Evolutionary conservation across 2,329 filamentous ascomycete species (phyloP).

Genomic region (Neophaeococcomyces mojaviensis): DNA sequence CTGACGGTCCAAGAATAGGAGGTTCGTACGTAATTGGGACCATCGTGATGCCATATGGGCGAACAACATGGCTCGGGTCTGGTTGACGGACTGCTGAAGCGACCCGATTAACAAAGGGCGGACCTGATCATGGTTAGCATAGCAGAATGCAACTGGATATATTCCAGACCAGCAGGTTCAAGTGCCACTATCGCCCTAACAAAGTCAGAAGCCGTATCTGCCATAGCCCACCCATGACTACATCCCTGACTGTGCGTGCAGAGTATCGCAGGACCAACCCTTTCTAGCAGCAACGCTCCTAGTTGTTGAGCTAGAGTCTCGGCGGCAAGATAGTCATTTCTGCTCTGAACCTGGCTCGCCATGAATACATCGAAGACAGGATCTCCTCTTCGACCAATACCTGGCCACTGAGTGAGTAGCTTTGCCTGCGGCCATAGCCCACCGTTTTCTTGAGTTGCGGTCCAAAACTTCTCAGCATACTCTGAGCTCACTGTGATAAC

Average conservation of each 20-base stretch:
- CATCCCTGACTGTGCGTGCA: constrained; percentile 47
- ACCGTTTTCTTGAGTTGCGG: constrained; percentile 28
- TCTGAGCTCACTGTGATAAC: constrained; percentile 22
- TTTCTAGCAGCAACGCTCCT: constrained; percentile 37
- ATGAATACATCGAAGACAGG: constrained; percentile 44
- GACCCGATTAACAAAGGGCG: constrained; percentile 2
- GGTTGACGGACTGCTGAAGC: neutral
- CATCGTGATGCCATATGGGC: constrained; percentile 42
- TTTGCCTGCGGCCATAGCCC: constrained; percentile 36
- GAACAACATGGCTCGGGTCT: neutral
- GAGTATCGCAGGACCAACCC: constrained; percentile 36
- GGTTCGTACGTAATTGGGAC: constrained; percentile 45
- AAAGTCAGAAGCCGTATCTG: constrained; percentile 42
- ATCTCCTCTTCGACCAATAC: constrained; percentile 33
- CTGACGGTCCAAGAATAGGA: constrained; percentile 31
- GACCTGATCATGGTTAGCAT: constrained; percentile 24
- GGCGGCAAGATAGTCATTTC: constrained; percentile 24
- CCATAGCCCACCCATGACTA: constrained; percentile 40
- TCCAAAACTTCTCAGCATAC: constrained; percentile 26
- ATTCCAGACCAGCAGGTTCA: constrained; percentile 50
- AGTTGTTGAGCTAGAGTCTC: constrained; percentile 31
- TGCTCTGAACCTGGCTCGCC: constrained; percentile 36
- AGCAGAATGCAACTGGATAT: constrained; percentile 36
- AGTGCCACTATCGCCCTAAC: constrained; percentile 45
- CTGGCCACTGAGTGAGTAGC: constrained; percentile 38